Conservation (phyloP, 345 rosid species). For the Noccaea caerulescens region DNA sequence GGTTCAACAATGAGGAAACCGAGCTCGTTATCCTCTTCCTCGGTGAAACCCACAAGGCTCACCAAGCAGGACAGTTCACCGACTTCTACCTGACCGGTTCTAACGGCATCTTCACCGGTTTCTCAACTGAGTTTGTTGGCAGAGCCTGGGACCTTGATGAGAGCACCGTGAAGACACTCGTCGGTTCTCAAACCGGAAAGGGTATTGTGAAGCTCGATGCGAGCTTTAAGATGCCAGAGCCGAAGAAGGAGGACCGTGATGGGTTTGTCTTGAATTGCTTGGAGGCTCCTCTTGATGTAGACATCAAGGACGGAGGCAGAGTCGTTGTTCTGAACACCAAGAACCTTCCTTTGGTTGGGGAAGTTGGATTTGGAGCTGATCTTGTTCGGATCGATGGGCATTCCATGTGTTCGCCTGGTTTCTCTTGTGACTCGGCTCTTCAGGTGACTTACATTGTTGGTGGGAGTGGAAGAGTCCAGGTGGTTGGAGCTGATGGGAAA, state of each 20-base stretch:
- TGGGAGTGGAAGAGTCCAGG: slow-evolving; percentile 76
- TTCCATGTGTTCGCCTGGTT: slow-evolving; percentile 98
- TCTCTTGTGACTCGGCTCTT: slow-evolving; percentile 89
- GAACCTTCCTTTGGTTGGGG: slow-evolving; percentile 83
- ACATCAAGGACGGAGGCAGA: slow-evolving; percentile 77
- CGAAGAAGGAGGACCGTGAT: slow-evolving; percentile 54
- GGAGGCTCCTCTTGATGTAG: slow-evolving; percentile 87
- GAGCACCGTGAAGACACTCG: slow-evolving; percentile 50
- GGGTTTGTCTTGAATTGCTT: slow-evolving; percentile 74
- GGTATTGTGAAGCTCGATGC: slow-evolving; percentile 80
- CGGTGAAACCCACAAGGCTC: slow-evolving; percentile 83
- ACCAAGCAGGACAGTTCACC: slow-evolving; percentile 76
- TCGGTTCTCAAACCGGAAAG: slow-evolving; percentile 56
- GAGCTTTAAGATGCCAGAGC: slow-evolving; percentile 59
- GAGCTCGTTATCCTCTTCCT: slow-evolving; percentile 75
- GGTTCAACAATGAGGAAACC: slow-evolving; percentile 73
- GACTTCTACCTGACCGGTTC: slow-evolving; percentile 80
- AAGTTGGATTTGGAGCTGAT: slow-evolving; percentile 90
- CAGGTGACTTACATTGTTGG: slow-evolving; percentile 82
- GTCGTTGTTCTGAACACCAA: slow-evolving; percentile 85
- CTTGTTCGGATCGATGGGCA: slow-evolving; percentile 72
- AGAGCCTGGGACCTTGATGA: slow-evolving; percentile 77
- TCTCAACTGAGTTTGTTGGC: slow-evolving; percentile 72
- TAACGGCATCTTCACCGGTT: slow-evolving; percentile 81
- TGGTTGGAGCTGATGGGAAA: slow-evolving; percentile 74